phyloP scores from a whole-genome alignment of 352 stramenopile species.

The Pelagophyceae sp. region DNA sequence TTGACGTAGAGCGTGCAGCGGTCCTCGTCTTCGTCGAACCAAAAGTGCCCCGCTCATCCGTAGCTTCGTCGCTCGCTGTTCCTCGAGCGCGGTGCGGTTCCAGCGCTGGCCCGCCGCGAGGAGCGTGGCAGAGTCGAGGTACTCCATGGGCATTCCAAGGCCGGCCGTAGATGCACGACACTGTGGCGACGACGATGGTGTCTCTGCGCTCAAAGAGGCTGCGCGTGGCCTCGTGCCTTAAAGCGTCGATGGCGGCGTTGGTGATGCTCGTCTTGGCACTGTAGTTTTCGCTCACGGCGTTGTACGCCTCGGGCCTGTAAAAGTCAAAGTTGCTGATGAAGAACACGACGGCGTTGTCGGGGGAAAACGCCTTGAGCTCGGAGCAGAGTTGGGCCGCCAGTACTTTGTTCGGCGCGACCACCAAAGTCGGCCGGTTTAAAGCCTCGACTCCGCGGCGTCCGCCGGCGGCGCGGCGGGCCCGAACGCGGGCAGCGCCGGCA shows the following conservation, averaged over 20 bases:
- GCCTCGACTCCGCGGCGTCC: slow-evolving; percentile 30
- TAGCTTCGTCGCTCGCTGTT: no score
- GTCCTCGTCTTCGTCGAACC: no score
- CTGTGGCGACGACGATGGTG: slow-evolving; percentile 46
- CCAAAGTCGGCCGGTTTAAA: slow-evolving; percentile 40
- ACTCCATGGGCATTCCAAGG: slow-evolving; percentile 49
- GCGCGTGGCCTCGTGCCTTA: slow-evolving; percentile 48
- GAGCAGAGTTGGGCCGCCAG: slow-evolving; percentile 50
- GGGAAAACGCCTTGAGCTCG: slow-evolving; percentile 44
- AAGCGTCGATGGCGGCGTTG: slow-evolving; percentile 49
- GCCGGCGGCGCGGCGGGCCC: neutral
- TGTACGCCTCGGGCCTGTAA: slow-evolving; percentile 52
- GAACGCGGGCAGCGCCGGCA: neutral
- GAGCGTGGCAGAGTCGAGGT: slow-evolving; percentile 39
- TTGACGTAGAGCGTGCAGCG: slow-evolving; percentile 19
- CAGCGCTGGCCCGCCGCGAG: slow-evolving; percentile 19
- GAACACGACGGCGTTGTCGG: slow-evolving; percentile 48
- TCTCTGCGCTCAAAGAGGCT: slow-evolving; percentile 42
- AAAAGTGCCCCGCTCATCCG: no score
- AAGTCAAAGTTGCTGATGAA: slow-evolving; percentile 58
- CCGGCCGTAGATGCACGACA: slow-evolving; percentile 61
- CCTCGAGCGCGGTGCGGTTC: slow-evolving; percentile 22
- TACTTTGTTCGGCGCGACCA: slow-evolving; percentile 59
- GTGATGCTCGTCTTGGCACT: slow-evolving; percentile 48
- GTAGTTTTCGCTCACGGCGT: slow-evolving; percentile 44